Evolutionary conservation across 2,329 filamentous ascomycete species (phyloP), one percentile per base, ranked within the genome.

Genomic region (Arthrobotrys sinensis): DNA sequence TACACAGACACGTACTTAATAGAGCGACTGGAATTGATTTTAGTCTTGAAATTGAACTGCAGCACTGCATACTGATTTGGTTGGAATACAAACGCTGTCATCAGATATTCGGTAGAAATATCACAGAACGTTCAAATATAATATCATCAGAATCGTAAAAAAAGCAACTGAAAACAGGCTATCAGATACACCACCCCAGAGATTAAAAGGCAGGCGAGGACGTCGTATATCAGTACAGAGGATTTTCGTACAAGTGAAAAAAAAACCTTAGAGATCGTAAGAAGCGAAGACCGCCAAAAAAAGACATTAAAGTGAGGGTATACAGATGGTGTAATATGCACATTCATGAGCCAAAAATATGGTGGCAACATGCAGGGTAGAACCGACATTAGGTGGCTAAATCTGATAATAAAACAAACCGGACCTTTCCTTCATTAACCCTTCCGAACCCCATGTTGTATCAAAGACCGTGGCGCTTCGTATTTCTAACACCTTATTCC

Each of bases 401-500:
- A 43, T 36, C 36, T 65, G 53, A 24, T 57, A 60, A 63, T 40
- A 40, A 76, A 46, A 76, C 40, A 65, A 65, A 32, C 66, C 50
- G 32, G 24, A 52, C 43, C 50, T 38, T 55, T 52, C 46, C 36
- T 52, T 53, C 65, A 76, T 76, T 71, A 65, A 70, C 50, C 65
- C 57, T 43, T 43, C 72, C 57, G 53, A 70, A 57, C 32, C 55
- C 53, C 53, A 60, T 24, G 32, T 28, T 60, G 21, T 43, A 60
- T 60, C 55, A 45, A 57, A 46, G 53, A 48, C n/a, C 52, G 36
- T 60, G 24, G 32, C 32, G 45, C 46, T 52, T 66, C 19, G 40
- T 34, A 38, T 55, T 40, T 76, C 64, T 68, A 76, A 60, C 69
- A 60, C 21, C 32, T 21, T 32, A 50, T 65, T 14, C 24, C 19